Evolutionary conservation across 495 filamentous ascomycete species (phyloP).

Genomic region (Oleoguttula mirabilis): DNA sequence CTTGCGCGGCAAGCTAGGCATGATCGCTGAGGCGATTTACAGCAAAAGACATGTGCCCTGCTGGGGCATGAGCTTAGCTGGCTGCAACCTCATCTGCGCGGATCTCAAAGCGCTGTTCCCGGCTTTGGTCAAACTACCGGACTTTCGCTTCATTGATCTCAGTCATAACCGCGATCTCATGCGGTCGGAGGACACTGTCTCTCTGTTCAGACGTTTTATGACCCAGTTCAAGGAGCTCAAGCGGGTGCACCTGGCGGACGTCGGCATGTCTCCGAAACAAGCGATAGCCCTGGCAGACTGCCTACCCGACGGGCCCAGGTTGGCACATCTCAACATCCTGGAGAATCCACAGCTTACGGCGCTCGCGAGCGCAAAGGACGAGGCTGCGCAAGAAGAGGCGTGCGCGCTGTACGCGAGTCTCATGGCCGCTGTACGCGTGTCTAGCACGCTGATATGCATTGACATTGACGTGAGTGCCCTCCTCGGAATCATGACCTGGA

Average conservation of each 20-base stretch:
- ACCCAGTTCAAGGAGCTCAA: conserved; percentile 71
- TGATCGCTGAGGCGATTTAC: conserved; percentile 53
- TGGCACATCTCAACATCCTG: conserved; percentile 79
- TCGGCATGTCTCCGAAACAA: conserved; percentile 74
- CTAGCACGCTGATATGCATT: conserved; percentile 69
- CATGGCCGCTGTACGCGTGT: conserved; percentile 77
- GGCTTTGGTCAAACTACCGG: conserved; percentile 53
- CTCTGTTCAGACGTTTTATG: conserved; percentile 66
- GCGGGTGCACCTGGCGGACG: conserved; percentile 77
- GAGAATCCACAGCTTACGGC: conserved; percentile 64
- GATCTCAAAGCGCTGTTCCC: conserved; percentile 67
- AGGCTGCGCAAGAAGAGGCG: conserved; percentile 68
- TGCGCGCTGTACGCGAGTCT: conserved; percentile 88
- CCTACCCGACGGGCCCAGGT: conserved; percentile 65
- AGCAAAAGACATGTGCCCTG: conserved; percentile 42
- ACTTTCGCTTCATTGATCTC: conserved; percentile 80
- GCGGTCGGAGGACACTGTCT: conserved; percentile 45
- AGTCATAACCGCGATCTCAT: conserved; percentile 73
- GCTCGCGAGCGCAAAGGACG: conserved; percentile 55
- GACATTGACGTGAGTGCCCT: conserved; percentile 57
- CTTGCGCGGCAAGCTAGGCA: conserved; percentile 53
- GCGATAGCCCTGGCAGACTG: conserved; percentile 82
- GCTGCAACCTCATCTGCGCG: conserved; percentile 65
- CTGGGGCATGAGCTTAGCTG: conserved; percentile 75
- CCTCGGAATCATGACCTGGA: neutral